Conservation (phyloP, 2,329 filamentous ascomycete species). For the Fusarium sp. region DNA sequence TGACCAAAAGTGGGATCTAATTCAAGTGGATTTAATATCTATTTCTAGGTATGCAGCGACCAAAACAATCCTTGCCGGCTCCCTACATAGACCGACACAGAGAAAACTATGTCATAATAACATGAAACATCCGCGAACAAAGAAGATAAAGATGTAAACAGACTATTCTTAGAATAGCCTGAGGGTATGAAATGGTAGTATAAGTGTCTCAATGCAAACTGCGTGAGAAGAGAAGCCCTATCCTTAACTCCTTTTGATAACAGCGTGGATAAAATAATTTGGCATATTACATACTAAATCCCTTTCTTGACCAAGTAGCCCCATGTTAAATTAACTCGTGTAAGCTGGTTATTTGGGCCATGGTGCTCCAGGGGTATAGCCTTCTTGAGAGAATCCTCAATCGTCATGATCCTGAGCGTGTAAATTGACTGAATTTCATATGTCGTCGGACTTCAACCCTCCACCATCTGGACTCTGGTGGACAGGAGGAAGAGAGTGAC, state of each 20-base stretch:
- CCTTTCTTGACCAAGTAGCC: not conserved
- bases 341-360: rapidly evolving
- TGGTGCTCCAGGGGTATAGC: not conserved
- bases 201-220: not conserved
- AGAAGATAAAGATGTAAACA: rapidly evolving
- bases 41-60: too few relatives aligned
- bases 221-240: too few relatives aligned
- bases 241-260: not conserved
- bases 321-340: not conserved
- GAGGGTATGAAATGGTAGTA: not conserved
- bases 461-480: not conserved
- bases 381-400: not conserved
- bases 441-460: not conserved
- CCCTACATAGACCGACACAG: not conserved
- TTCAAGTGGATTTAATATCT: too few relatives aligned
- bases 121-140: not conserved
- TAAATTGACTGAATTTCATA: not conserved
- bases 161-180: not conserved
- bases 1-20: too few relatives aligned
- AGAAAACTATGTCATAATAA: not conserved
- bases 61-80: not conserved
- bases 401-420: not conserved
- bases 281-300: not conserved
- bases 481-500: not conserved
- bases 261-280: not conserved